Percentiles rank a stretch among this genome's conserved stretches.
phyloP scores from a whole-genome alignment of 2,329 filamentous ascomycete genomes.

The Paraphoma chrysanthemicola region DNA sequence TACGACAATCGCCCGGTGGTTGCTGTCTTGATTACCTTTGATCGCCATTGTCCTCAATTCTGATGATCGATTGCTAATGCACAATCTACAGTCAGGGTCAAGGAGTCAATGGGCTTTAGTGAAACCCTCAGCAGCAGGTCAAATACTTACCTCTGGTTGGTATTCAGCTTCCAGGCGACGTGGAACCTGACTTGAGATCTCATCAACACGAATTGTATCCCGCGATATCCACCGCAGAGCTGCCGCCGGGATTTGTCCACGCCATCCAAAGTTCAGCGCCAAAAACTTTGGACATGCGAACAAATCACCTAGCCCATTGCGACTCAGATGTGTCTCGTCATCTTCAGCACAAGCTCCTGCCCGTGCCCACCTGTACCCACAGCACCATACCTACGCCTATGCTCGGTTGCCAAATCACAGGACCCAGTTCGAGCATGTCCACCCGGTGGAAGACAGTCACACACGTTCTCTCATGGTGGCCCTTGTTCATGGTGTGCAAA shows the following conservation, averaged over 20 bases:
- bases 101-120: neutral
- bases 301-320: neutral
- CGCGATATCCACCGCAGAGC: neutral
- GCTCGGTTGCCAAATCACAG: slow-evolving; percentile 6
- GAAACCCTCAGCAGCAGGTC: neutral
- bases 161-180: too few species aligned
- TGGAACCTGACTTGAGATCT: too few species aligned
- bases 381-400: slow-evolving; percentile 26
- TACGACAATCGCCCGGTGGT: slow-evolving; percentile 15
- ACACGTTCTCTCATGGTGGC: slow-evolving; percentile 3
- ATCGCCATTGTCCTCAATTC: neutral
- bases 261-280: too few species aligned
- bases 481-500: slow-evolving; percentile 31
- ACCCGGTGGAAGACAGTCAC: slow-evolving; percentile 15
- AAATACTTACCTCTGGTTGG: neutral
- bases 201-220: neutral
- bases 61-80: slow-evolving; percentile 2
- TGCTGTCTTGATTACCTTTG: neutral
- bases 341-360: slow-evolving; percentile 28
- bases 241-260: too few species aligned
- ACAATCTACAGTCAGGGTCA: neutral
- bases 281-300: neutral
- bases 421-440: slow-evolving; percentile 20
- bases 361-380: slow-evolving; percentile 30
- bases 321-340: slow-evolving; percentile 30